Conservation (phyloP, 495 filamentous ascomycete genomes). For the Talaromyces nanjingensis region DNA sequence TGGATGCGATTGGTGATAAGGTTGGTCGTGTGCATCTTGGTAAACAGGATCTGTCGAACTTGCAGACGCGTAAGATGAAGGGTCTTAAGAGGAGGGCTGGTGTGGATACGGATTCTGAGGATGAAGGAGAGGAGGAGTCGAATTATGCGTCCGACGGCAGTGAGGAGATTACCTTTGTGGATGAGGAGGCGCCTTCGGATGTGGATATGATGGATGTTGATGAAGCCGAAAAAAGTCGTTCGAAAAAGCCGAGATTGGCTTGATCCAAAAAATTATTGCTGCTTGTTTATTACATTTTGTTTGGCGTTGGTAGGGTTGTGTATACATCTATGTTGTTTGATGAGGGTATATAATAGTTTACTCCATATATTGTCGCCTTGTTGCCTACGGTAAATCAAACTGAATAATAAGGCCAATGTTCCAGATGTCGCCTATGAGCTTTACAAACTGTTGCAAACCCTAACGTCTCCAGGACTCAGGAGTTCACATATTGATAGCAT, state of each 20-base stretch:
- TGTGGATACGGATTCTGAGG: conserved; percentile 39
- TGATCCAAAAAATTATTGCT: conserved; percentile 13
- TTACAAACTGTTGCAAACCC: neutral
- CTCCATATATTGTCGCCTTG: neutral
- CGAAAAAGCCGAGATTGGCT: conserved; percentile 30
- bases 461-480: too few relatives aligned
- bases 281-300: neutral
- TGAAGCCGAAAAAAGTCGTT: conserved; percentile 33
- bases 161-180: conserved; percentile 7
- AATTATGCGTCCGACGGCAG: conserved; percentile 3
- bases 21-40: conserved; percentile 86
- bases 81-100: conserved; percentile 75
- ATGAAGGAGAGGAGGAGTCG: conserved; percentile 15
- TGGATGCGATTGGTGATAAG: conserved; percentile 91
- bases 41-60: conserved; percentile 75
- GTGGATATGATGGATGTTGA: conserved; percentile 40
- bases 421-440: neutral
- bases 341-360: neutral
- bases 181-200: conserved; percentile 12
- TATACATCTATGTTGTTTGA: neutral
- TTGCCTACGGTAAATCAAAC: neutral
- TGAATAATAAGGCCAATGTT: neutral
- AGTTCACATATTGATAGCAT: too few relatives aligned
- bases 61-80: conserved; percentile 99
- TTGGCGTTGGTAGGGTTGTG: conserved; percentile 3